Conservation (phyloP, 2,329 filamentous ascomycete genomes). For the Drechslerella dactyloides region DNA sequence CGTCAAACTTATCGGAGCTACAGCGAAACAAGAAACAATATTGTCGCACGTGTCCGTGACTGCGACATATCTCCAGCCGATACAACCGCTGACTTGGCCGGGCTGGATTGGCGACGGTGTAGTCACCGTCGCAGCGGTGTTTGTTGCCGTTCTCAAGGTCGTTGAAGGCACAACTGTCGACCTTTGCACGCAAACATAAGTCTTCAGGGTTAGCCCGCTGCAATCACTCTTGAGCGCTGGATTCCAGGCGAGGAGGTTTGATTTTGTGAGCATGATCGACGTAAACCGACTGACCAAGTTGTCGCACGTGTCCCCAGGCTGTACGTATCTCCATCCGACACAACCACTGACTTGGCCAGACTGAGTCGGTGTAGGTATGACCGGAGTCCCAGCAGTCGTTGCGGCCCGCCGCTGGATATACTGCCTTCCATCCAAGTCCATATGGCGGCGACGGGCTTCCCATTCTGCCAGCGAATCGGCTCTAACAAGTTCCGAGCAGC, state of each 20-base stretch:
- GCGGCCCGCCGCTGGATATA: background rate
- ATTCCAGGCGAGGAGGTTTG: constrained; percentile 11
- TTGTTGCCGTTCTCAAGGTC: background rate
- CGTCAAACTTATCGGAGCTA: constrained; percentile 1
- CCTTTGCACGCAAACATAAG: background rate
- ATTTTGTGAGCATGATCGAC: background rate
- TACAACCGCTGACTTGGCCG: constrained; percentile 5
- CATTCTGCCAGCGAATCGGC: background rate
- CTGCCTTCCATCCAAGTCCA: background rate
- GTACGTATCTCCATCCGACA: constrained; percentile 8
- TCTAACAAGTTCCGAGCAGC: background rate
- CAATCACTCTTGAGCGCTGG: constrained; percentile 6
- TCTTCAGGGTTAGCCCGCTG: constrained; percentile 2
- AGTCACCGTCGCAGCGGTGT: background rate
- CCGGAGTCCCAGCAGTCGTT: background rate
- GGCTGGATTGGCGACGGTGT: constrained; percentile 16
- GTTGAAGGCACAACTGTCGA: background rate
- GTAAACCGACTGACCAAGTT: constrained; percentile 4
- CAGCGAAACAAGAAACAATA: constrained; percentile 18
- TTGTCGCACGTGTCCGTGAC: constrained; percentile 12
- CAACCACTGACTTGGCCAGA: background rate
- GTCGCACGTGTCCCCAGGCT: background rate
- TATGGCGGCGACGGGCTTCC: background rate
- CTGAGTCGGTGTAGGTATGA: constrained; percentile 5
- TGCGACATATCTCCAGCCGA: constrained; percentile 15